Conservation (phyloP, 371 early-diverging fungal species). For the Mortierella sp. region DNA sequence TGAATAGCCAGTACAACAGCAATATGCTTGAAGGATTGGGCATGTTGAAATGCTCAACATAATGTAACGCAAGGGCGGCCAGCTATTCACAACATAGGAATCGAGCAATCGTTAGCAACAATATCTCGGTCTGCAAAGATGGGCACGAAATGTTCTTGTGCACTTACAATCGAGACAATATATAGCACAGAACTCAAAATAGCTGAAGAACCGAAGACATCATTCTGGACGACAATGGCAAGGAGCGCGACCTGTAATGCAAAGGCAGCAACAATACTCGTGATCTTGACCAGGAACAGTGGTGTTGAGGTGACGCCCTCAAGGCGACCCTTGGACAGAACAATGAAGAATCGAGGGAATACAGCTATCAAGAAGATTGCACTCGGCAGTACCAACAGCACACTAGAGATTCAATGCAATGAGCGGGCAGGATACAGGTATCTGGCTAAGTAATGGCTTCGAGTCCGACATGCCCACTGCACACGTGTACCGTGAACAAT, state of each 20-base stretch:
- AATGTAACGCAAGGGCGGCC: constrained; percentile 68
- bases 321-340: constrained; percentile 16
- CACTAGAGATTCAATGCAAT: neutral
- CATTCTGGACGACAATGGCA: constrained; percentile 2
- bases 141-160: neutral
- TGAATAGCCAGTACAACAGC: constrained; percentile 79
- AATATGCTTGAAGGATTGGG: constrained; percentile 71
- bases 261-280: constrained; percentile 1
- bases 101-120: constrained; percentile 1
- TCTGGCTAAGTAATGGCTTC: neutral
- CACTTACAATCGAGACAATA: constrained; percentile 10
- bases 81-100: constrained; percentile 28
- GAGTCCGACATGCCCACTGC: neutral
- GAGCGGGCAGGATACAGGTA: constrained; percentile 5
- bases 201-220: constrained; percentile 5
- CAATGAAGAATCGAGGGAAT: constrained; percentile 11
- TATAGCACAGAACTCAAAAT: constrained; percentile 23
- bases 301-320: constrained; percentile 3
- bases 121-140: neutral
- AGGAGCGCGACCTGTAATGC: constrained; percentile 17
- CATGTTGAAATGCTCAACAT: constrained; percentile 77
- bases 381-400: constrained; percentile 9
- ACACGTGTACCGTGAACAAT: too few species aligned
- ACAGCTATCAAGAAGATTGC: constrained; percentile 8
- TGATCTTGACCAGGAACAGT: constrained; percentile 7